Percentiles rank a stretch among this genome's conserved stretches.
Evolutionary conservation across 202 grass and related monocot species (phyloP).

Genomic region (Digitaria exilis): DNA sequence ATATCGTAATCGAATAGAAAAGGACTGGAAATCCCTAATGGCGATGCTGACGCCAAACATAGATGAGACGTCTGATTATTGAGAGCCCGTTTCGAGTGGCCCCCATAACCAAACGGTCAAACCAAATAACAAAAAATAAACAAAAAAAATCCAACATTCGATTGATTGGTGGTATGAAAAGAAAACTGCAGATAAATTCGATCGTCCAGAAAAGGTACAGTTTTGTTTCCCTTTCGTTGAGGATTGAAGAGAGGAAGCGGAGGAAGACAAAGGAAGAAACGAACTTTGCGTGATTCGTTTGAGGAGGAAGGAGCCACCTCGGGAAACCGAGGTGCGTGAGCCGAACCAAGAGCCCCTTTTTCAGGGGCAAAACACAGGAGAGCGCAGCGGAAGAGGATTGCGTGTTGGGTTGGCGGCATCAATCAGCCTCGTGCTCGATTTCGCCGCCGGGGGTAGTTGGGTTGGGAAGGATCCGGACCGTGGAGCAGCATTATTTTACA

Average conservation of each 20-base stretch:
- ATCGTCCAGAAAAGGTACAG: not conserved
- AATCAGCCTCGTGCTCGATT: not conserved
- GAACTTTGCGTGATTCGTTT: conserved; percentile 11
- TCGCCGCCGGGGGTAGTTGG: not conserved
- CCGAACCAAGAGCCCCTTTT: not conserved
- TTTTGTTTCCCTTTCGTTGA: not conserved
- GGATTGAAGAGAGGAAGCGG: not conserved
- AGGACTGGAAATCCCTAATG: not conserved
- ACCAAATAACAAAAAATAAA: too few species aligned
- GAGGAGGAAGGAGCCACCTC: not conserved
- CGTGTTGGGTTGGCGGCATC: not conserved
- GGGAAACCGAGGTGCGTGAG: not conserved
- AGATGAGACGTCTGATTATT: not conserved
- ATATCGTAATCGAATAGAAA: not conserved
- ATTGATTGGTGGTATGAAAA: not conserved
- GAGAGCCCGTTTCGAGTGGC: not conserved
- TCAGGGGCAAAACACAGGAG: not conserved
- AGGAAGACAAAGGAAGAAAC: conserved; percentile 8
- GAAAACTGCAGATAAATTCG: not conserved
- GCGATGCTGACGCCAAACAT: not conserved
- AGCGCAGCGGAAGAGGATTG: not conserved
- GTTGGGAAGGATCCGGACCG: too few species aligned
- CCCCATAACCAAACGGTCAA: not conserved
- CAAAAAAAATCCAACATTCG: not conserved
- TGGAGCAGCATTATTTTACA: not conserved